phyloP scores from a whole-genome alignment of 2,329 filamentous ascomycete genomes.

The Chaetomium olivaceum region DNA sequence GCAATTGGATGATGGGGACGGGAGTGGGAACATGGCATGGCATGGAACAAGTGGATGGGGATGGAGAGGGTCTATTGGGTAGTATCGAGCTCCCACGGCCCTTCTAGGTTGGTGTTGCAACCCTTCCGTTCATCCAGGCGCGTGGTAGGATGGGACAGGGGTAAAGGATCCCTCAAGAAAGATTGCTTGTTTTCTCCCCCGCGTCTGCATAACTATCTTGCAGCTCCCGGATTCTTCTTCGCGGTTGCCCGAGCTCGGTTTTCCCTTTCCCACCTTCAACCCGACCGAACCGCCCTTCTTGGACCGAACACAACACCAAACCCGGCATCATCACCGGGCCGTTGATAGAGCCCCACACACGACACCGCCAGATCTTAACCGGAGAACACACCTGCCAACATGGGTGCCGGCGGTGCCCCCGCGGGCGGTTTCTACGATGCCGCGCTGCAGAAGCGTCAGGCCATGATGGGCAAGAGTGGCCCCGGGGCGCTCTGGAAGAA shows the following conservation, averaged over 20 bases:
- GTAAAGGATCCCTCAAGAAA: neutral
- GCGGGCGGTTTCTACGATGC: slow-evolving; percentile 50
- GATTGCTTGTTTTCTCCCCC: slow-evolving; percentile 4
- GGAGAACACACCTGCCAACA: slow-evolving; percentile 29
- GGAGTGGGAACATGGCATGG: neutral
- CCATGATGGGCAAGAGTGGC: slow-evolving; percentile 55
- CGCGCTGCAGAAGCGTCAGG: slow-evolving; percentile 53
- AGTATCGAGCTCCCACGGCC: slow-evolving; percentile 9
- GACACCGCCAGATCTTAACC: neutral
- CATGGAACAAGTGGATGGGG: slow-evolving; percentile 1
- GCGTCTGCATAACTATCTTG: slow-evolving; percentile 8
- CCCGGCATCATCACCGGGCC: neutral
- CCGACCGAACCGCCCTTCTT: neutral
- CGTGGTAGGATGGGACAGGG: slow-evolving; percentile 12
- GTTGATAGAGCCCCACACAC: neutral
- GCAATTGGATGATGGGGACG: slow-evolving; percentile 22
- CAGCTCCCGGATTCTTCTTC: neutral
- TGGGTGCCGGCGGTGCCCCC: slow-evolving; percentile 44
- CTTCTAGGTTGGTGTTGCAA: slow-evolving; percentile 5
- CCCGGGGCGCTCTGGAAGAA: slow-evolving; percentile 58
- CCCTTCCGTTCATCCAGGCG: slow-evolving; percentile 18
- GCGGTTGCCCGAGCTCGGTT: neutral
- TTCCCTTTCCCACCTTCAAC: neutral
- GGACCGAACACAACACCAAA: neutral
- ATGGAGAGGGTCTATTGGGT: neutral